Percentiles rank a stretch among this genome's conserved stretches.
These are phyloP conservation scores for Kwoniella heveanensis DNA, from an alignment of 768 basidiomycete genomes.

Conservation along the genomic window DNA sequence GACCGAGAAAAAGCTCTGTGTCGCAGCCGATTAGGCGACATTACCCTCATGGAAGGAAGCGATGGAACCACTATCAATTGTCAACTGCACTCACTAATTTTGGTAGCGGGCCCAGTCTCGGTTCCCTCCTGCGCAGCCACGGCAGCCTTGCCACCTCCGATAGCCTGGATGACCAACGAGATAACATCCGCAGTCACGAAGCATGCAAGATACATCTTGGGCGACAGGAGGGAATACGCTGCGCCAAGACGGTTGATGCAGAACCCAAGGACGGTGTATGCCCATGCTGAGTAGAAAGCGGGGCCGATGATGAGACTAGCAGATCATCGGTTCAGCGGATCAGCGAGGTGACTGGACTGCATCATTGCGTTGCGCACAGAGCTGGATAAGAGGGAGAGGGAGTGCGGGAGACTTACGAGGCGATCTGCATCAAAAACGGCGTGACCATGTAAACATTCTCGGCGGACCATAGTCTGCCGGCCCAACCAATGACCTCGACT, in stretches of 20 bases:
- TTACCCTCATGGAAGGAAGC: no score
- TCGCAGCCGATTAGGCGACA: no score
- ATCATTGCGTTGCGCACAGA: no score
- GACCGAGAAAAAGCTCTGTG: no score
- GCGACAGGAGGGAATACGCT: slow-evolving; percentile 38
- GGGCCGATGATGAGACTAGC: slow-evolving; percentile 52
- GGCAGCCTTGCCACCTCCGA: slow-evolving; percentile 50
- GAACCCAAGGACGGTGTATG: slow-evolving; percentile 51
- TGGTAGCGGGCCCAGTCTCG: slow-evolving; percentile 31
- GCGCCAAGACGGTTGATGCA: slow-evolving; percentile 50
- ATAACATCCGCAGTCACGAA: slow-evolving; percentile 50
- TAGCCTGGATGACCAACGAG: slow-evolving; percentile 49
- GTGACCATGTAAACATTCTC: slow-evolving; percentile 30
- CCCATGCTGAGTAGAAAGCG: slow-evolving; percentile 53
- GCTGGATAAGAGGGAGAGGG: no score
- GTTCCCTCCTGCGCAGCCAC: slow-evolving; percentile 36
- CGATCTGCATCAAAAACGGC: slow-evolving; percentile 46
- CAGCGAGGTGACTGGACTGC: no score
- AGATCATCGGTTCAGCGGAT: no score
- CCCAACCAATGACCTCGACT: slow-evolving; percentile 52
- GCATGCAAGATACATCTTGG: slow-evolving; percentile 40
- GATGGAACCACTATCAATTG: no score
- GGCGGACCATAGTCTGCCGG: slow-evolving; percentile 45
- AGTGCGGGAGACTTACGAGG: slow-evolving; percentile 32
- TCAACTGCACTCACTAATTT: slow-evolving; percentile 51